phyloP scores from a whole-genome alignment of 2,329 filamentous ascomycete species.

The Lojkania enalia region DNA sequence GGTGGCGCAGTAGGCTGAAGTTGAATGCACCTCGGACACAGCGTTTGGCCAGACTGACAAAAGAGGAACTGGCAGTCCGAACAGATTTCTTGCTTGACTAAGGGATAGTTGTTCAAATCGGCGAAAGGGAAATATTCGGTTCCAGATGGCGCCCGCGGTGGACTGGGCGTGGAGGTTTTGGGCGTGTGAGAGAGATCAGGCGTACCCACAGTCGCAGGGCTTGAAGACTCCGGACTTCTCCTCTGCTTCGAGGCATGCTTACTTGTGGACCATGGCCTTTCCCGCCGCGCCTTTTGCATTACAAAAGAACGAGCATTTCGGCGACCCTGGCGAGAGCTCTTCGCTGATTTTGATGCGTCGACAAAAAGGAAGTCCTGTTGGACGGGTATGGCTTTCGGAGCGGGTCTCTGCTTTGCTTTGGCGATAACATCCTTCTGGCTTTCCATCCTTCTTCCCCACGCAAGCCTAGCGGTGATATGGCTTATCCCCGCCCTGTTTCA shows the following conservation, averaged over 20 bases:
- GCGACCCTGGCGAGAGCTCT: conserved; percentile 43
- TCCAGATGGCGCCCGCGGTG: conserved; percentile 21
- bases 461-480: conserved; percentile 21
- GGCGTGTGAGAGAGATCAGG: conserved; percentile 32
- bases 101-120: conserved; percentile 16
- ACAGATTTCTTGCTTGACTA: conserved; percentile 29
- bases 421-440: conserved; percentile 23
- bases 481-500: conserved; percentile 22
- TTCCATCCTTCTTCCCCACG: conserved; percentile 31
- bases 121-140: conserved; percentile 25
- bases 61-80: conserved; percentile 35
- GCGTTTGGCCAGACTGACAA: conserved; percentile 32
- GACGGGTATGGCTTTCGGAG: conserved; percentile 25
- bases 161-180: conserved; percentile 38
- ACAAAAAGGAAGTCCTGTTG: conserved; percentile 45
- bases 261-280: conserved; percentile 46
- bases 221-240: conserved; percentile 30
- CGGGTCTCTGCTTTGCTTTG: conserved; percentile 24
- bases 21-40: conserved; percentile 35
- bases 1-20: conserved; percentile 21
- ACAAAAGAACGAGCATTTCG: conserved; percentile 47
- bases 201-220: conserved; percentile 34
- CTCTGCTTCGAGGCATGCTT: conserved; percentile 41
- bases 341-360: conserved; percentile 40
- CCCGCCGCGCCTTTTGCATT: conserved; percentile 44